phyloP scores from a whole-genome alignment of 2,329 filamentous ascomycete species.

The Xylaria sp. region DNA sequence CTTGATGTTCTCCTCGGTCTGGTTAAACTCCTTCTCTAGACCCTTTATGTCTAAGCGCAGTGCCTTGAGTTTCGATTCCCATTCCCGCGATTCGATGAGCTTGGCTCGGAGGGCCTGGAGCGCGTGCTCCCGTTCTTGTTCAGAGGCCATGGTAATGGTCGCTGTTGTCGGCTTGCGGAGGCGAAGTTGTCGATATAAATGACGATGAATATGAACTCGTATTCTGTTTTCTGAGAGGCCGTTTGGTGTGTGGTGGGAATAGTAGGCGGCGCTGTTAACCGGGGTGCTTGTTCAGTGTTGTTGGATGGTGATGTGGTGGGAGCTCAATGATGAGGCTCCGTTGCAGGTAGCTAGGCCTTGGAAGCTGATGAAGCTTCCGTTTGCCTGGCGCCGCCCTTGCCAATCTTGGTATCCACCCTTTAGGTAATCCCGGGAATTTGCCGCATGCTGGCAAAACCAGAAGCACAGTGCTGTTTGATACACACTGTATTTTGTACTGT shows the following conservation, averaged over 20 bases:
- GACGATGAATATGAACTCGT: neutral
- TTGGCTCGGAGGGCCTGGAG: constrained; percentile 78
- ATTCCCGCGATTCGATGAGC: constrained; percentile 93
- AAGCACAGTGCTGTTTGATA: neutral
- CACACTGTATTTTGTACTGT: neutral
- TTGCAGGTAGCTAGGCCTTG: neutral
- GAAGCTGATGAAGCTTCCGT: constrained; percentile 31
- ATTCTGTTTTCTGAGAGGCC: neutral
- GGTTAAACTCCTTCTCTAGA: constrained; percentile 90
- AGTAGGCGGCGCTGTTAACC: constrained; percentile 1
- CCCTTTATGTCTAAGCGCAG: constrained; percentile 95
- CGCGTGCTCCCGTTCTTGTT: constrained; percentile 67
- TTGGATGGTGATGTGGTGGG: constrained; percentile 19
- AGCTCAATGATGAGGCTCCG: constrained; percentile 16
- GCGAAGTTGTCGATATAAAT: constrained; percentile 5
- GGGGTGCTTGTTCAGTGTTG: constrained; percentile 7
- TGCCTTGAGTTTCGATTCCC: constrained; percentile 96
- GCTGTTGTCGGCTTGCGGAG: constrained; percentile 13
- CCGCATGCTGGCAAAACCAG: neutral
- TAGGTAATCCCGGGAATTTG: constrained; percentile 12
- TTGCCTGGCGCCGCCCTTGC: constrained; percentile 24
- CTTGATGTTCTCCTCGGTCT: constrained; percentile 99
- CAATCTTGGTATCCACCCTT: constrained; percentile 9
- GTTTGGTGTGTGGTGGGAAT: constrained; percentile 3
- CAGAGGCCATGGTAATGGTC: constrained; percentile 54